Percentiles rank a stretch among this genome's conserved stretches.
These are phyloP conservation scores for Trichoderma sp. DNA, from an alignment of 2,329 filamentous ascomycete genomes.

Conservation along the genomic window DNA sequence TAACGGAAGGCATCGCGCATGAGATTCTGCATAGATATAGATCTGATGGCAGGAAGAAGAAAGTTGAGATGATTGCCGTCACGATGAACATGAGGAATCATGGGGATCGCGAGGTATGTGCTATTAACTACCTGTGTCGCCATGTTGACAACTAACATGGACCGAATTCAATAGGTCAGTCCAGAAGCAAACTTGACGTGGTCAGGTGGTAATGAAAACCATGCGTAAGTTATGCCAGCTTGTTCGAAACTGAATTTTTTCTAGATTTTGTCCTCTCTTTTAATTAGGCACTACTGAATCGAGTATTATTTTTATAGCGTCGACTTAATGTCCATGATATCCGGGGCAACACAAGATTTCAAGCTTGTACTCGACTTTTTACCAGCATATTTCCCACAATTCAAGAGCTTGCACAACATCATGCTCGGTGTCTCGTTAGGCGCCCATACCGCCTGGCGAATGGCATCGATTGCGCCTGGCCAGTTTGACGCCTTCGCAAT, in stretches of 20 bases:
- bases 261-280: neutral
- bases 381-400: neutral
- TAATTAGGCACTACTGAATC: neutral
- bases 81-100: conserved; percentile 9
- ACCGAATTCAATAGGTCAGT: neutral
- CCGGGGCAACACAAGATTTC: conserved; percentile 3
- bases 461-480: neutral
- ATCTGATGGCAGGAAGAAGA: neutral
- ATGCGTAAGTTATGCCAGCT: neutral
- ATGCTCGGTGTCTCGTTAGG: conserved; percentile 5
- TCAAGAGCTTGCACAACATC: neutral
- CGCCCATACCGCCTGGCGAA: neutral
- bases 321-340: conserved; percentile 1
- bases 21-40: conserved; percentile 8
- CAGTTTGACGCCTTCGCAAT: neutral
- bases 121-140: too few relatives aligned
- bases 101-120: neutral
- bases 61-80: conserved; percentile 1
- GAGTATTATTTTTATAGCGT: neutral
- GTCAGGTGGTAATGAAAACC: conserved; percentile 9
- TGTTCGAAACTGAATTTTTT: too few relatives aligned
- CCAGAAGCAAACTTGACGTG: neutral
- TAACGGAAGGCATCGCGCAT: conserved; percentile 6
- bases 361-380: conserved; percentile 7
- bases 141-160: neutral